phyloP scores from a whole-genome alignment of 495 filamentous ascomycete genomes.

The Tuber microsphaerosporum region DNA sequence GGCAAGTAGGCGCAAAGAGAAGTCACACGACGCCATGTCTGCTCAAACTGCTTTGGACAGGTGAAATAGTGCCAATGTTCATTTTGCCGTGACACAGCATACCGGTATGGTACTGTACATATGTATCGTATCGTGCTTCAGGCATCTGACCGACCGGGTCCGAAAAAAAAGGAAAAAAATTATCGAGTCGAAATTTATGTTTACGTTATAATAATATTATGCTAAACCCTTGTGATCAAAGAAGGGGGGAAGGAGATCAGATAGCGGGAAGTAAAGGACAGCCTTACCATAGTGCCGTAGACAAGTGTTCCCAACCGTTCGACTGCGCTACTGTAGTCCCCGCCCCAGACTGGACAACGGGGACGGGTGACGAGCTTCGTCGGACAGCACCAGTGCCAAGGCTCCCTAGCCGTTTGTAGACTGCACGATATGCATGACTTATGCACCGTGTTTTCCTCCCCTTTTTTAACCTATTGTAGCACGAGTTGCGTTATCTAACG shows the following conservation, averaged over 20 bases:
- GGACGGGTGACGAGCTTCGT: too few relatives aligned
- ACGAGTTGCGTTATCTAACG: too few relatives aligned
- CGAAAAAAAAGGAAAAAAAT: background rate
- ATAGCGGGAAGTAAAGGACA: background rate
- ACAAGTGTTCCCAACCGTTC: too few relatives aligned
- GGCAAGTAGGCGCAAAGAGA: background rate
- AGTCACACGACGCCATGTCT: background rate
- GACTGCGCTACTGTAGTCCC: too few relatives aligned
- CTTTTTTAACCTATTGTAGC: too few relatives aligned
- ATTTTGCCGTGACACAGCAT: background rate
- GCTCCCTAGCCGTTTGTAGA: too few relatives aligned
- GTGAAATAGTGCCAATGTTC: background rate
- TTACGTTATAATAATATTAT: background rate
- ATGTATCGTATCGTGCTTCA: background rate
- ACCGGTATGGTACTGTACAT: background rate
- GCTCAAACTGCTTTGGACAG: background rate
- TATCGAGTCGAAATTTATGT: background rate
- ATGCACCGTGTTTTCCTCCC: too few relatives aligned
- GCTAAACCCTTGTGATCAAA: background rate
- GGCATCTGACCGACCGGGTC: background rate
- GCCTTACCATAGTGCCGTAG: too few relatives aligned
- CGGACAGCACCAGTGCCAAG: too few relatives aligned
- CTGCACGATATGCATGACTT: too few relatives aligned
- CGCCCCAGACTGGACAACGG: too few relatives aligned
- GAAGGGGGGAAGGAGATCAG: background rate